These are phyloP conservation scores for Fusarium sp. DNA, from an alignment of 2,329 filamentous ascomycete genomes.

Conservation along the genomic window DNA sequence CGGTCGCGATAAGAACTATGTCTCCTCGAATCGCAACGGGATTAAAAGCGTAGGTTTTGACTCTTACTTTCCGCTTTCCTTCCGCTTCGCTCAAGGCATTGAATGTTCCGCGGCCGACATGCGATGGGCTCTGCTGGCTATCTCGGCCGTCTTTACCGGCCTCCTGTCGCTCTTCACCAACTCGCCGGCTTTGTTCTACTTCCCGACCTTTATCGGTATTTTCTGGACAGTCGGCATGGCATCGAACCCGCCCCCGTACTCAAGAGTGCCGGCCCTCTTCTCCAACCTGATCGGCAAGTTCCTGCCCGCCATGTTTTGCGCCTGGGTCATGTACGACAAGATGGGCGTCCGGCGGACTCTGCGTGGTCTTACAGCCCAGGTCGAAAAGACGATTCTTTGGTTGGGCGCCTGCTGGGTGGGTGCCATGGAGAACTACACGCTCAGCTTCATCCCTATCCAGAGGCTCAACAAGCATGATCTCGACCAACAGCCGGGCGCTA, in stretches of 20 bases:
- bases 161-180: conserved; percentile 85
- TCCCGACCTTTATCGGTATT: conserved; percentile 81
- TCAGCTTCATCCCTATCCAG: conserved; percentile 92
- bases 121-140: conserved; percentile 84
- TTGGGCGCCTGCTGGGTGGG: conserved; percentile 92
- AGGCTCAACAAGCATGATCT: conserved; percentile 93
- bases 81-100: conserved; percentile 77
- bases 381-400: conserved; percentile 93
- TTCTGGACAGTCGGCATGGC: conserved; percentile 93
- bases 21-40: conserved; percentile 74
- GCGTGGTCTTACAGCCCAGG: conserved; percentile 78
- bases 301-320: conserved; percentile 87
- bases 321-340: conserved; percentile 88
- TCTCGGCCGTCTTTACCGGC: conserved; percentile 84
- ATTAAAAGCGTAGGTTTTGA: conserved; percentile 84
- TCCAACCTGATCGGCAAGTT: conserved; percentile 84
- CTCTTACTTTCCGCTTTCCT: conserved; percentile 90
- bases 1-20: conserved; percentile 74
- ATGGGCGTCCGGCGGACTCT: conserved; percentile 82
- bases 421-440: conserved; percentile 92
- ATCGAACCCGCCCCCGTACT: conserved; percentile 82
- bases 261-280: conserved; percentile 76
- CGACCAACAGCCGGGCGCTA: conserved; percentile 87
- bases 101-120: conserved; percentile 79
- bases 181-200: conserved; percentile 85